Conservation (phyloP, 2,329 filamentous ascomycete genomes). For the Arthrobotrys megalospora region DNA sequence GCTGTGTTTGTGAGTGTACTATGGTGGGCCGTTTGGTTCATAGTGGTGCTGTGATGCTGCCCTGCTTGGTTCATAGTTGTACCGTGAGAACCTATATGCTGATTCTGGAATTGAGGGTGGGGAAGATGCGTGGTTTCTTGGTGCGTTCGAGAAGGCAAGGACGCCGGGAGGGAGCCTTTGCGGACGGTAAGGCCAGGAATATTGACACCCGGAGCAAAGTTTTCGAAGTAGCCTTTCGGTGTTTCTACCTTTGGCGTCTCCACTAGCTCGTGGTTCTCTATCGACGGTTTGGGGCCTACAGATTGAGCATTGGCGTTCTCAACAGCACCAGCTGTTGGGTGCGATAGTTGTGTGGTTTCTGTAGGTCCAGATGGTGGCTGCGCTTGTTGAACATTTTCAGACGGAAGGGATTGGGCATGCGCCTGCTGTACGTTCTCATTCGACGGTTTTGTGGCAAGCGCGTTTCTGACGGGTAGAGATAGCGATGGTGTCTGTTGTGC, state of each 20-base stretch:
- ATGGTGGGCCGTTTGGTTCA: conserved; percentile 26
- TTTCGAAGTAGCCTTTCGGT: conserved; percentile 43
- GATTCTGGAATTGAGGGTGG: conserved; percentile 34
- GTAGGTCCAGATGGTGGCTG: conserved; percentile 1
- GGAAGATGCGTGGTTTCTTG: not conserved
- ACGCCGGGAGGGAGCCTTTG: conserved; percentile 17
- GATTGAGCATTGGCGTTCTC: not conserved
- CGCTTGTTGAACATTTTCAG: conserved; percentile 7
- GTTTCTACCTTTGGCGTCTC: conserved; percentile 7
- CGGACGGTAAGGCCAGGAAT: conserved; percentile 46
- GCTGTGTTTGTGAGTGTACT: conserved; percentile 29
- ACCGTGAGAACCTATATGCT: conserved; percentile 10
- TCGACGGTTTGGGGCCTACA: not conserved
- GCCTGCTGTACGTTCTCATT: not conserved
- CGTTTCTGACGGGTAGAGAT: not conserved
- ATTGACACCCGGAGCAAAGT: conserved; percentile 21
- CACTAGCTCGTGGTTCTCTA: not conserved
- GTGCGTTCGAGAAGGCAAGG: conserved; percentile 3
- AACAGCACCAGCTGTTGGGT: not conserved
- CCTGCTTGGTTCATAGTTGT: conserved; percentile 20
- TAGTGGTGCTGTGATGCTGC: not conserved
- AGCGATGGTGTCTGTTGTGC: conserved; percentile 6
- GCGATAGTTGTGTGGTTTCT: conserved; percentile 2
- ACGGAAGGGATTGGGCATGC: not conserved
- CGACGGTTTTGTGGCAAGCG: not conserved